phyloP scores from a whole-genome alignment of 176 grass and related monocot species.

The Avena atlantica region DNA sequence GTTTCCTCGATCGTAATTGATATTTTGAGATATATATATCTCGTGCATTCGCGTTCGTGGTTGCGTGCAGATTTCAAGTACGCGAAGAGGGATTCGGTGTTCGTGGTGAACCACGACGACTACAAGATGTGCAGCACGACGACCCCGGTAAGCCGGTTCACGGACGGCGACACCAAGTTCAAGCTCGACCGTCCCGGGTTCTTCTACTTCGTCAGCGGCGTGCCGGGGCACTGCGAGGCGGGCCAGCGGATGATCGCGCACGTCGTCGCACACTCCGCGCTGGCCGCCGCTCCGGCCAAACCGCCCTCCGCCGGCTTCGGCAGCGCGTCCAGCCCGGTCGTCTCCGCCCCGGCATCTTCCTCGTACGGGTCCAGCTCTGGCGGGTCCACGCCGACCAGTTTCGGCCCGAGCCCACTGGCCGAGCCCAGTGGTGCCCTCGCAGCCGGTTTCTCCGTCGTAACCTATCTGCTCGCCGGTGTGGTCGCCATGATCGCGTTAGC shows the following conservation, averaged over 20 bases:
- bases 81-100: slow-evolving; percentile 66
- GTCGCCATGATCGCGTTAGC: slow-evolving; percentile 6
- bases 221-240: slow-evolving; percentile 56
- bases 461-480: neutral
- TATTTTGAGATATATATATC: neutral
- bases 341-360: neutral
- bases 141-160: slow-evolving; percentile 51
- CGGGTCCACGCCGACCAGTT: slow-evolving; percentile 3
- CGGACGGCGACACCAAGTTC: slow-evolving; percentile 62
- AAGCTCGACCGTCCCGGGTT: slow-evolving; percentile 45
- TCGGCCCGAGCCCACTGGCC: slow-evolving; percentile 38
- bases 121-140: slow-evolving; percentile 67
- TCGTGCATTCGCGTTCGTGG: neutral
- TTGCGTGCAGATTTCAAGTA: slow-evolving; percentile 75
- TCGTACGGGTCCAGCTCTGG: neutral
- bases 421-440: neutral
- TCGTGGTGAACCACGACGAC: slow-evolving; percentile 61
- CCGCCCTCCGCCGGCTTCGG: neutral
- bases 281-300: slow-evolving; percentile 6
- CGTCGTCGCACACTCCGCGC: slow-evolving; percentile 31
- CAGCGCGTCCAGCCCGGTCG: neutral
- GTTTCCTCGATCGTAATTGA: neutral
- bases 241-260: slow-evolving; percentile 77
- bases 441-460: neutral
- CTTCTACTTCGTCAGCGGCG: slow-evolving; percentile 87